Percentiles rank a stretch among this genome's conserved stretches.
phyloP scores from a whole-genome alignment of 305 asterid species.

The Fraxinus nigra region DNA sequence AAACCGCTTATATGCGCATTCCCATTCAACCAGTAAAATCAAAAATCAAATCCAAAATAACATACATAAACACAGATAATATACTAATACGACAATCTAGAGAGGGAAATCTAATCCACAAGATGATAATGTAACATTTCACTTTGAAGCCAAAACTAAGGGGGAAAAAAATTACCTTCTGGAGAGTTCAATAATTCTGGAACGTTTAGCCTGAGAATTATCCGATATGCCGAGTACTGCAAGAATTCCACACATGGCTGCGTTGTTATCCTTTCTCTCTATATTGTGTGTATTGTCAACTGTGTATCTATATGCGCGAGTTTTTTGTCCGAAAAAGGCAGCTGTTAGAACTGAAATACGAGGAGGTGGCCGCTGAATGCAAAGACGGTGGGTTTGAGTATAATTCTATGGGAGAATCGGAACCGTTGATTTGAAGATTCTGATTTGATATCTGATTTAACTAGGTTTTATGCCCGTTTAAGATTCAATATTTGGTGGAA shows the following conservation, averaged over 20 bases:
- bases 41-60: neutral
- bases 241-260: conserved; percentile 94
- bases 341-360: conserved; percentile 24
- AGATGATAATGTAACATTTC: neutral
- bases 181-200: conserved; percentile 88
- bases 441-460: conserved; percentile 10
- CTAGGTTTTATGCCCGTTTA: conserved; percentile 45
- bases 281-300: neutral
- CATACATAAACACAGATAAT: neutral
- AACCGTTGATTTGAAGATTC: conserved; percentile 50
- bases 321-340: neutral
- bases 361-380: conserved; percentile 29
- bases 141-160: neutral
- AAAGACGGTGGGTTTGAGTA: neutral
- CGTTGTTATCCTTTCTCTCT: conserved; percentile 13
- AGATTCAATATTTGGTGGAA: conserved; percentile 35
- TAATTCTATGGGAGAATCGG: conserved; percentile 16
- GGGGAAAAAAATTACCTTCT: conserved; percentile 53
- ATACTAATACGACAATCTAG: neutral
- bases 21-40: neutral
- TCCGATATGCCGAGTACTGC: conserved; percentile 92
- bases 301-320: conserved; percentile 2
- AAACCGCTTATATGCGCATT: neutral
- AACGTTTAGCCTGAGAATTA: conserved; percentile 72
- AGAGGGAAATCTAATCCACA: neutral